Evolutionary conservation across 164 flowering plant genomes (phyloP).

Genomic region (Kalanchoe fedtschenkoi): DNA sequence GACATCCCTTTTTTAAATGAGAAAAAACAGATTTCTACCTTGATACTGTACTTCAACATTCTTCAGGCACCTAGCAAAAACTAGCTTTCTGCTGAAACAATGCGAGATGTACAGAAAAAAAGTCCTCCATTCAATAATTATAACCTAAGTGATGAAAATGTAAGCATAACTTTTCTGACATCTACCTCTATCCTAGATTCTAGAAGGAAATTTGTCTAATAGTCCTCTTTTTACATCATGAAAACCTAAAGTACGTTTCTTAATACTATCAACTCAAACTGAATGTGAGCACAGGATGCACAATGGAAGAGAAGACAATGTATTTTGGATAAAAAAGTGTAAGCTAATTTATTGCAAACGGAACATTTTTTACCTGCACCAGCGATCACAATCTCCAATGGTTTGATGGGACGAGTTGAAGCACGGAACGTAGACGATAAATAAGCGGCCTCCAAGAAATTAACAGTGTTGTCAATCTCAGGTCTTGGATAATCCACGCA

Average conservation of each 20-base stretch:
- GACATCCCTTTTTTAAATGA: no score
- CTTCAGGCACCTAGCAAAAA: no score
- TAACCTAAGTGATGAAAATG: no score
- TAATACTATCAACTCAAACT: no score
- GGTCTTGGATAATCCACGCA: constrained; percentile 93
- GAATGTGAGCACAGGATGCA: no score
- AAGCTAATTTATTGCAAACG: neutral
- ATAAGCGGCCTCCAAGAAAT: constrained; percentile 78
- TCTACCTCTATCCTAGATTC: neutral
- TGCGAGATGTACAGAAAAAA: no score
- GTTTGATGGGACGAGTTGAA: constrained; percentile 59
- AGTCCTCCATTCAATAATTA: no score
- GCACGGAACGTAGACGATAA: constrained; percentile 66
- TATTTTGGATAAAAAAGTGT: neutral
- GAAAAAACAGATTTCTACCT: no score
- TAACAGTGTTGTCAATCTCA: constrained; percentile 68
- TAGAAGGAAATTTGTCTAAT: neutral
- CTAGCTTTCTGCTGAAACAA: no score
- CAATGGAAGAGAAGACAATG: no score
- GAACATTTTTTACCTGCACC: constrained; percentile 62
- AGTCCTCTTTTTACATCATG: neutral
- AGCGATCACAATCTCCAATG: constrained; percentile 75
- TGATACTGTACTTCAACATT: no score
- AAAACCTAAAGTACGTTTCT: no score
- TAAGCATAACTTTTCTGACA: neutral